Conservation (phyloP, 1,284 basidiomycete genomes). For the Austroboletus novae-zelandiae region DNA sequence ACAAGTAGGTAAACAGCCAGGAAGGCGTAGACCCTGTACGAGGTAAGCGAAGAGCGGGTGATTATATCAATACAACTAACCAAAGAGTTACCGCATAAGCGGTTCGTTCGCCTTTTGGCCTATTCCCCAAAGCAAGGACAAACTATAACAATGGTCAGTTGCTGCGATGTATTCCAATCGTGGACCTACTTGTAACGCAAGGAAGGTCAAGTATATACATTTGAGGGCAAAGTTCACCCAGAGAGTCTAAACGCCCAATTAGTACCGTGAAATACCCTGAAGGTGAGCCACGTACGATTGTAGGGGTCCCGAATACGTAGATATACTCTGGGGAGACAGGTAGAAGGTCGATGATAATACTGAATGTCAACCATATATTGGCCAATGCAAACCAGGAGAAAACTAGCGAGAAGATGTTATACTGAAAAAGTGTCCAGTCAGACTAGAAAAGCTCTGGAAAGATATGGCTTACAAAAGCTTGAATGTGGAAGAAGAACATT, state of each 20-base stretch:
- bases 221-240: constrained; percentile 85
- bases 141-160: constrained; percentile 52
- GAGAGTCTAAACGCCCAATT: constrained; percentile 57
- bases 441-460: neutral
- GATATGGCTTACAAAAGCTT: constrained; percentile 66
- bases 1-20: constrained; percentile 79
- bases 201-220: constrained; percentile 87
- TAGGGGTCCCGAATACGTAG: constrained; percentile 67
- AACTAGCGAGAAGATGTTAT: constrained; percentile 75
- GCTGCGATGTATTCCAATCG: neutral
- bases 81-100: constrained; percentile 83
- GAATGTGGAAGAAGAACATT: constrained; percentile 95
- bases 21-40: constrained; percentile 71
- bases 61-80: constrained; percentile 36
- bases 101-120: constrained; percentile 90
- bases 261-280: constrained; percentile 5
- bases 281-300: constrained; percentile 49
- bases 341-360: constrained; percentile 90
- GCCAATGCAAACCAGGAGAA: constrained; percentile 93
- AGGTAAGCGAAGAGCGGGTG: constrained; percentile 13
- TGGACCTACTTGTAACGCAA: constrained; percentile 59
- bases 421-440: constrained; percentile 40
- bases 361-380: constrained; percentile 95
- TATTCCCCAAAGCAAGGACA: constrained; percentile 91
- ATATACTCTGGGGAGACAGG: constrained; percentile 52